A percentile compares a stretch with the other conserved stretches of the same genome.
phyloP scores from a whole-genome alignment of 805 yeast species.

The Ogataea paraovalis region DNA sequence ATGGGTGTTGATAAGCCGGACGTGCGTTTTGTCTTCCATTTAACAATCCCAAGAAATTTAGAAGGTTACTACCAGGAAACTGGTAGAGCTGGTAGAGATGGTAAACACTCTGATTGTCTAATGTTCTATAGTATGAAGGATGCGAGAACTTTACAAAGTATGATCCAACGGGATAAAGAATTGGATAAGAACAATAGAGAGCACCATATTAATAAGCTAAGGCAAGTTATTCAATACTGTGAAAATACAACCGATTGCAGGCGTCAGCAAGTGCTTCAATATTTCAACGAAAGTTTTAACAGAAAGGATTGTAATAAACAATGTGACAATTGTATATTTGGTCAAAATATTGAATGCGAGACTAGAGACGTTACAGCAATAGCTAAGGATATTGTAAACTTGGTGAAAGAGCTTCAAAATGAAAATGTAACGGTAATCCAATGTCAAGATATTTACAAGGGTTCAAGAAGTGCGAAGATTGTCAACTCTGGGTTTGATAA shows the following conservation, averaged over 20 bases:
- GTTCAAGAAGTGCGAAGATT: conserved; percentile 62
- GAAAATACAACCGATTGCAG: conserved; percentile 90
- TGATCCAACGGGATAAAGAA: conserved; percentile 75
- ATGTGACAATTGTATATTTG: conserved; percentile 81
- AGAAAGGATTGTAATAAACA: conserved; percentile 57
- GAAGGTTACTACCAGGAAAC: conserved; percentile 98
- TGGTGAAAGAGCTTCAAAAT: conserved; percentile 54
- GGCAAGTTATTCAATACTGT: conserved; percentile 86
- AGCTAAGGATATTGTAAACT: conserved; percentile 53
- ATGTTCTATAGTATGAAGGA: conserved; percentile 79
- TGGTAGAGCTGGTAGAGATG: conserved; percentile 98
- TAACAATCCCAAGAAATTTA: conserved; percentile 80
- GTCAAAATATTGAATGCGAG: conserved; percentile 37
- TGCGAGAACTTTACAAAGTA: conserved; percentile 66
- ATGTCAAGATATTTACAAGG: conserved; percentile 80
- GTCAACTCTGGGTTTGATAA: conserved; percentile 57
- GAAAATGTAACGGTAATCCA: conserved; percentile 70
- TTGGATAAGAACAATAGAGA: conserved; percentile 62
- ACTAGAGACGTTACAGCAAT: conserved; percentile 64
- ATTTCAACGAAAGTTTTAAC: conserved; percentile 82
- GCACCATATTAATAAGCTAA: conserved; percentile 69
- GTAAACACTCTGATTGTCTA: conserved; percentile 73
- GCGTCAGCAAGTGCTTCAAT: conserved; percentile 80
- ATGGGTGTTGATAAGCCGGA: conserved; percentile 99
- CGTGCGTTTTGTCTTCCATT: conserved; percentile 87